Evolutionary conservation across 2,329 filamentous ascomycete genomes (phyloP).

Genomic region (Neonectria punicea): DNA sequence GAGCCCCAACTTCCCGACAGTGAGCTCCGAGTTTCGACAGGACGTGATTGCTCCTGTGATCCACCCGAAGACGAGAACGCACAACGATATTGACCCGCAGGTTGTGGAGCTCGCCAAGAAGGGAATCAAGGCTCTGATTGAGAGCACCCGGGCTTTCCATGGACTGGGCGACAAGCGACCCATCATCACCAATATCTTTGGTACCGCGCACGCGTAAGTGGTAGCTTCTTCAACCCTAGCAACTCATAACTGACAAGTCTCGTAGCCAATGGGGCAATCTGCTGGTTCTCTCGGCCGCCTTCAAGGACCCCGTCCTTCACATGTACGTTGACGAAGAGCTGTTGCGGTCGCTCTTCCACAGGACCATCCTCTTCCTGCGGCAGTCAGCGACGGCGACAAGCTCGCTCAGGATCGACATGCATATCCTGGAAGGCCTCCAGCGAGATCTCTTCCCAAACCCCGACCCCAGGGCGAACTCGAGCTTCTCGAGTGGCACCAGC

Average conservation of each 20-base stretch:
- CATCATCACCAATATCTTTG: constrained; percentile 95
- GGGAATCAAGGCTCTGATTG: constrained; percentile 79
- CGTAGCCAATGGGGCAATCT: constrained; percentile 95
- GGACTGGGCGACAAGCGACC: constrained; percentile 71
- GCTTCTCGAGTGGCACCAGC: constrained; percentile 56
- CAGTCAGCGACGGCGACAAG: constrained; percentile 78
- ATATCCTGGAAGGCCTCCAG: constrained; percentile 72
- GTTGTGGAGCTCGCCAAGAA: constrained; percentile 66
- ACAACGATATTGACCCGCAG: constrained; percentile 55
- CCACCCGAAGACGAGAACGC: constrained; percentile 48
- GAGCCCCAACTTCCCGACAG: constrained; percentile 47
- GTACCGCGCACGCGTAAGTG: constrained; percentile 93
- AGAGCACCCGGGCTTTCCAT: constrained; percentile 87
- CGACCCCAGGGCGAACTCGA: constrained; percentile 49
- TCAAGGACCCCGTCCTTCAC: constrained; percentile 71
- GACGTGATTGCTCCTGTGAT: constrained; percentile 52
- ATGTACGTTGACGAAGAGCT: constrained; percentile 65
- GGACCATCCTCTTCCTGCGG: constrained; percentile 81
- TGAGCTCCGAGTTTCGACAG: constrained; percentile 49
- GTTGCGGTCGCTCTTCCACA: constrained; percentile 71
- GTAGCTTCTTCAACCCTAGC: not conserved
- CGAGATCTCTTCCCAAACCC: constrained; percentile 54
- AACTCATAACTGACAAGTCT: constrained; percentile 24
- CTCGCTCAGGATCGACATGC: constrained; percentile 77
- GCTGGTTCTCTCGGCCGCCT: constrained; percentile 86